Base-by-base conservation (phyloP, 2,329 filamentous ascomycete genomes). In the Sporothrix brunneoviolacea region DNA sequence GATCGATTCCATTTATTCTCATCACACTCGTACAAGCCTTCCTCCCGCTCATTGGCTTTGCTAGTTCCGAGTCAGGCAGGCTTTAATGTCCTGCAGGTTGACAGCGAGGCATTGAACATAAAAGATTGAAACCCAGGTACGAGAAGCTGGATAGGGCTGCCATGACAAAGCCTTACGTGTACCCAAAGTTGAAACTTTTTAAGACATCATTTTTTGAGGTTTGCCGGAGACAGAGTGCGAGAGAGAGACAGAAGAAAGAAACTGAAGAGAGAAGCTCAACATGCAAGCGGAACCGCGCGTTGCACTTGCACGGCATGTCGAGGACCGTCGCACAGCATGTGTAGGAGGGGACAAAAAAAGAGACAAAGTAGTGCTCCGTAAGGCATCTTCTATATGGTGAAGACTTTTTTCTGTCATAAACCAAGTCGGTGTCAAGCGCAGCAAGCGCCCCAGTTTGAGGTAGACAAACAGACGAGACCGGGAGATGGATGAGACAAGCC, bases 121-220 rank as follows among this genome's bases (percentile, higher is more conserved):
- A 36, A 22, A 13, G 12, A 13, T 8, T 13, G 13, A 45, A 19
- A 27, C 12, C 2, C 18, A 6, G 8, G 5, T n/a, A 15, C 9
- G 24, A 19, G 30, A 21, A 24, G 18, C 15, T 37, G 13, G 8
- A 27, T 37, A 27, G 43, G 24, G 33, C 22, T 40, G 16, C 36
- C 15, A 48, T 48, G 45, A 48, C 45, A 48, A 48, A 40, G 36
- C 37, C 36, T 48, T 48, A 33, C 45, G 37, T 48, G 45, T 40
- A 36, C 36, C 4, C 37, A 24, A 28, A 48, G 22, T n/a, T 48
- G 45, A 48, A 40, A 48, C 45, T 18, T 32, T 3, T 13, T 16
- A 21, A 10, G 8, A 40, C 37, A 24, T 35, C 13, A n/a, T n/a
- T 18, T 15, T 28, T 48, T 48, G 32, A 48, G 45, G 45, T 40